Base-by-base conservation (phyloP, 1,284 basidiomycete species). In the Pholiota adiposa region DNA sequence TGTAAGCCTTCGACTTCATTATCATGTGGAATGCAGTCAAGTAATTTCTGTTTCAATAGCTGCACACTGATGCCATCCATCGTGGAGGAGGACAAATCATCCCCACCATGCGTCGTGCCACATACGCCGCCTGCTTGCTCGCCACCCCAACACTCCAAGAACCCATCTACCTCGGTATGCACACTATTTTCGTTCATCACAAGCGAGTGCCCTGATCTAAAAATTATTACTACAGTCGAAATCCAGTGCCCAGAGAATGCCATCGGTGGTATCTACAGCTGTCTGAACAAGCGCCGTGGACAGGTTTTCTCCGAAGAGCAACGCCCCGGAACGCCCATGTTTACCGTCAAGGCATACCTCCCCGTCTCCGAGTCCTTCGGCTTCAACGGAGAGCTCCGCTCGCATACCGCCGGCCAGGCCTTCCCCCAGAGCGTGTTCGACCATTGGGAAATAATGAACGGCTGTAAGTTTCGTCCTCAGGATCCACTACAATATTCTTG, bases 41-140 rank as follows among this genome's bases (percentile, higher is more conserved):
- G 41, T 21, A 5, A 23, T 49, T 43, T 63, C 54, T 29, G 18
- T 61, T 53, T 60, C 46, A 54, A 2, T 73, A 94, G 91, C 86
- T 99, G 61, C 97, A 98, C 80, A 87, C 97, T 73, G 97, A 99
- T 84, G 96, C 97, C 67, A 99, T 99, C 74, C 97, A 99, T 82
- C 94, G 97, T 84, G 97, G 97, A 80, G 96, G 96, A 85, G 97
- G 97, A 77, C 97, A 99, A 80, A 86, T 98, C 73, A 97, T 98
- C 78, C 96, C 96, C 60, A 95, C 93, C 29, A 92, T 90, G 77
- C 93, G 97, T 81, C 96, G 97, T 79, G 97, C 93, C 70, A 92
- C 91, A 75, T 98, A 98, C 80, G 97, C 97, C 69, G 94, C 97
- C 55, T 92, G 94, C 76, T 77, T 99, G 70, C 90, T 99, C 69